A percentile compares a stretch with the other conserved stretches of the same genome.
phyloP scores from a whole-genome alignment of 805 yeast genomes.

The Millerozyma acaciae region DNA sequence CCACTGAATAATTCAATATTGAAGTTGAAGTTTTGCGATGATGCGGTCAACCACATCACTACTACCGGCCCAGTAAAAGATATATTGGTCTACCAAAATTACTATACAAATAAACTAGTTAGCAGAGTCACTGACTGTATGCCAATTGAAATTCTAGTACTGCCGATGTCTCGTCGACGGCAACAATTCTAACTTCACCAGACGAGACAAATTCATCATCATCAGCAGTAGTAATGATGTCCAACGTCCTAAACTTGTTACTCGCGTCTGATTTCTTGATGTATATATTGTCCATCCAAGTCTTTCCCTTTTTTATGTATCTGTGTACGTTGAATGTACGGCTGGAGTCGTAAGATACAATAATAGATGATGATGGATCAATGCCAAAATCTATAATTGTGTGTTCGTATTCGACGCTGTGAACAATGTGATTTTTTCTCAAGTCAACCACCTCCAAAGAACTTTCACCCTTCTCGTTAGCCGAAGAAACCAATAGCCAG shows the following conservation, averaged over 20 bases:
- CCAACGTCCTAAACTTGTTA: no score
- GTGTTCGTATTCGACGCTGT: slow-evolving; percentile 23
- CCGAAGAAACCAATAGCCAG: slow-evolving; percentile 43
- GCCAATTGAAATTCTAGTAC: slow-evolving; percentile 11
- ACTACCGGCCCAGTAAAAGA: no score
- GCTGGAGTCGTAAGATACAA: slow-evolving; percentile 18
- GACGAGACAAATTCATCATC: slow-evolving; percentile 9
- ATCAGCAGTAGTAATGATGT: slow-evolving; percentile 10
- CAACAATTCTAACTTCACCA: slow-evolving; percentile 9
- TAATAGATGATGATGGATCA: slow-evolving; percentile 34
- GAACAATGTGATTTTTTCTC: slow-evolving; percentile 33
- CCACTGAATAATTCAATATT: no score
- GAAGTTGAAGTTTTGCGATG: no score
- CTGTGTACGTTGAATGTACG: slow-evolving; percentile 26
- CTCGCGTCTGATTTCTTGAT: no score
- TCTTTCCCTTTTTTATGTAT: slow-evolving; percentile 38
- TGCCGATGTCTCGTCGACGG: slow-evolving; percentile 11
- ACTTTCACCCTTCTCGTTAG: slow-evolving; percentile 12
- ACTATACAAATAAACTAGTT: not conserved
- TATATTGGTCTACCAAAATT: no score
- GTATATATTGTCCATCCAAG: slow-evolving; percentile 31
- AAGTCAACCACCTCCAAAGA: slow-evolving; percentile 45
- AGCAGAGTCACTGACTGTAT: not conserved
- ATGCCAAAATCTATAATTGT: slow-evolving; percentile 21
- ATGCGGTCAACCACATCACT: no score